A percentile compares a stretch with the other conserved stretches of the same genome.
Evolutionary conservation across 2,329 filamentous ascomycete genomes (phyloP).

Genomic region (Trichoderma sp.): DNA sequence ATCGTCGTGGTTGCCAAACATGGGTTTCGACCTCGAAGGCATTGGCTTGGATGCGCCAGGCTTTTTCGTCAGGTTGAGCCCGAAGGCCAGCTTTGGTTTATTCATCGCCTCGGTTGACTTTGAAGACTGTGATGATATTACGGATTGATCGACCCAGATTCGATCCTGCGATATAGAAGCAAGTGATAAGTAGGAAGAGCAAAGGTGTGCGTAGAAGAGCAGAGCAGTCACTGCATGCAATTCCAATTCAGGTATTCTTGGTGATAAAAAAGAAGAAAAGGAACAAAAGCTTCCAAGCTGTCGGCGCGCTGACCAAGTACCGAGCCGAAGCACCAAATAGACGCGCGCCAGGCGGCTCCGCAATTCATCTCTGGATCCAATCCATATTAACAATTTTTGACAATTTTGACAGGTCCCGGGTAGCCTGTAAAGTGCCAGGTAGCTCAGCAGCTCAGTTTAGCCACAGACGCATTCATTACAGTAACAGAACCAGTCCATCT

Average conservation of each 20-base stretch:
- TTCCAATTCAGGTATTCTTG: neutral
- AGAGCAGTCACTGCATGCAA: neutral
- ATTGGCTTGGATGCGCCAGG: conserved; percentile 49
- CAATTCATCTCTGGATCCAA: neutral
- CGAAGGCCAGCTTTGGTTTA: conserved; percentile 53
- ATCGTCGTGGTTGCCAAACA: conserved; percentile 59
- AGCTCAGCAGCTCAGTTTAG: neutral
- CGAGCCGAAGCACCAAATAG: conserved; percentile 6
- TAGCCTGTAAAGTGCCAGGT: neutral
- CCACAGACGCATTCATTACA: conserved; percentile 13
- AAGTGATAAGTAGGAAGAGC: neutral
- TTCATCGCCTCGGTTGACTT: conserved; percentile 39
- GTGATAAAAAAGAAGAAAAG: neutral
- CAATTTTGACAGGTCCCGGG: neutral
- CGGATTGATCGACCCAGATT: neutral
- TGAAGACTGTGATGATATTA: neutral
- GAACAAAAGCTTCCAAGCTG: neutral
- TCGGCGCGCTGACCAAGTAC: conserved; percentile 15
- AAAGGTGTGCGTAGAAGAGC: neutral
- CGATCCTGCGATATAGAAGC: neutral
- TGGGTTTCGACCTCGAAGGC: conserved; percentile 48
- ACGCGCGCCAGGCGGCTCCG: conserved; percentile 20
- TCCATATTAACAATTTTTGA: neutral
- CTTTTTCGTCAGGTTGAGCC: conserved; percentile 64
- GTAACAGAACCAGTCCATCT: neutral